Base-by-base conservation (phyloP, 2,329 filamentous ascomycete genomes). In the Xylariaceae sp. region DNA sequence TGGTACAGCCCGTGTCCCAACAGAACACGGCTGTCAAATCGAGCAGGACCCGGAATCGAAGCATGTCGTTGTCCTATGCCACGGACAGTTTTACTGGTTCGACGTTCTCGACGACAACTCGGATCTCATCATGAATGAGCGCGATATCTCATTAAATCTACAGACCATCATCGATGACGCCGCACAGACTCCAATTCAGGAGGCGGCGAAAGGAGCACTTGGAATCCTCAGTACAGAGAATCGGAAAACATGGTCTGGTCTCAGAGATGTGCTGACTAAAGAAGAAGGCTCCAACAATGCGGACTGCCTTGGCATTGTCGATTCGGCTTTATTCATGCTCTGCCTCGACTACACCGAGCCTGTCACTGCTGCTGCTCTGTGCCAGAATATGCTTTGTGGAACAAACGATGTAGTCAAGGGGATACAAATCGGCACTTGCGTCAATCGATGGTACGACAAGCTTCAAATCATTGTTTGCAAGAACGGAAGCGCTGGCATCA, bases 391-490 rank as follows among this genome's bases (percentile, higher is more conserved):
- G 92, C 86, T 99, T 11, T 97, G 94, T 63, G 94, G 94, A 40
- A 95, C 90, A 0, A 96, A 87, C 60, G 85, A 94, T 63, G 86
- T 97, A 11, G 88, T 95, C 62, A 88, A 87, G 65, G 94, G 94
- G 5, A 89, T 99, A 2, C 94, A 99, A 70, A 90, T 96, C 40
- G 94, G 94, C 30, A 97, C 94, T 2, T 99, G 94, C 71, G 96
- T 92, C 12, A 99, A 99, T 69, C 80, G 94, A 54, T 99, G 94
- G 94, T 99, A 99, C 65, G 94, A 99, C 72, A 99, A 99, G 74
- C 77, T 99, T 42, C 94, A 99, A 66, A 96, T 99, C 55, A 97
- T 99, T 47, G 94, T 99, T 44, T 97, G 94, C 77, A 95, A 96
- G 73, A 99, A 97, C 70, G 94, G 94, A 49, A 96, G 90, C 64